Base-by-base conservation (phyloP, 2,329 filamentous ascomycete species). In the Mycosphaerella sp. region DNA sequence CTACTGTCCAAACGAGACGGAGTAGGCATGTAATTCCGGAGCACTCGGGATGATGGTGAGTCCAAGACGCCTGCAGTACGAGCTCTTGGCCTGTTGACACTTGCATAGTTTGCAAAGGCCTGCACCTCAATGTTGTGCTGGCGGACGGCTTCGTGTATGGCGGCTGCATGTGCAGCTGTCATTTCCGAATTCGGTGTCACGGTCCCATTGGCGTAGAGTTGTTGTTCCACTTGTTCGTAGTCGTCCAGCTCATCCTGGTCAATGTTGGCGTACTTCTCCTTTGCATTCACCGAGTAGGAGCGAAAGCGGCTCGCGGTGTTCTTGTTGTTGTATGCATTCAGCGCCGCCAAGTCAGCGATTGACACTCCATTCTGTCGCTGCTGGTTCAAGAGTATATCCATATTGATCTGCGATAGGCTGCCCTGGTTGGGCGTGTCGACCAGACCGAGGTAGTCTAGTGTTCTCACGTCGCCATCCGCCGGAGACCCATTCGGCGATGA, bases 281-380 rank as follows among this genome's bases (percentile, higher is more conserved):
- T 96, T 53, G 95, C 95, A 72, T 98, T 98, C 61, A 98, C 93
- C 0, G 93, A 98, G 71, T 96, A 97, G 1, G 93, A 98, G 45
- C 93, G 84, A 77, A 97, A 95, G 49, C 93, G 84, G 70, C 87
- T 97, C 43, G 85, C 80, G 42, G 70, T 69, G 64, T 87, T 87
- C 68, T 82, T 87, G 60, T 84, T 86, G 60, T 85, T 86, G 61
- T 88, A 83, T 67, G 88, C 85, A 60, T 85, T 86, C 59, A 89
- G 80, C 68, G 88, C 85, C 58, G 85, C 84, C 57, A 92, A 76
- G 66, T 87, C 87, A 43, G 86, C 84, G 34, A 92, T 78, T 60
- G 89, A 86, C 2, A 66, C 63, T 17, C 59, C 69, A 55, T 77
- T 72, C 31, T 70, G 65, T 51, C 78, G 73, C 53, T 80, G 77